Evolutionary conservation across 768 basidiomycete species (phyloP).

Genomic region (Tylopilus balloui): DNA sequence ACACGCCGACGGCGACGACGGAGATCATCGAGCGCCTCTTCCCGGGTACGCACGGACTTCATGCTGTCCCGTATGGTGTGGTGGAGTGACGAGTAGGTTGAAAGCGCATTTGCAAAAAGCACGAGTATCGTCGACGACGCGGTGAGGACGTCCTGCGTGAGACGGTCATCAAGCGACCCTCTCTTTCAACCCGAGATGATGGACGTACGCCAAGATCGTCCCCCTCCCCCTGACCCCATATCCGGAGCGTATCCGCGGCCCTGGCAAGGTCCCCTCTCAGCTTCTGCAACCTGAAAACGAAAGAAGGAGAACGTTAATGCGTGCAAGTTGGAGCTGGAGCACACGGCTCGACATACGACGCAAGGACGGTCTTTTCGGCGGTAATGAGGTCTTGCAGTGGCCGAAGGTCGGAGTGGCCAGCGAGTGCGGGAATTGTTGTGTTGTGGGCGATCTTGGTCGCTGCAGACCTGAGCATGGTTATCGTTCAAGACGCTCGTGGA

Average conservation of each 20-base stretch:
- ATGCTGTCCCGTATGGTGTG: conserved; percentile 58
- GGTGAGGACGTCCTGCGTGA: conserved; percentile 62
- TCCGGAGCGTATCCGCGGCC: conserved; percentile 65
- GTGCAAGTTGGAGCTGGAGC: not conserved
- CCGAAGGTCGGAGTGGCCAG: conserved; percentile 71
- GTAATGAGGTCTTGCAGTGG: conserved; percentile 86
- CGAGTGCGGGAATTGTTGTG: conserved; percentile 68
- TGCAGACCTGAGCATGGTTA: conserved; percentile 68
- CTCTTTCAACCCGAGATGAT: not conserved
- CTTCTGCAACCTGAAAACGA: conserved; percentile 49
- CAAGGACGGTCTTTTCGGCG: conserved; percentile 78
- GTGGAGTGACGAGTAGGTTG: conserved; percentile 67
- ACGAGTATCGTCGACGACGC: conserved; percentile 64
- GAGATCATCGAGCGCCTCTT: conserved; percentile 78
- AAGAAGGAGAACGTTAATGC: not conserved
- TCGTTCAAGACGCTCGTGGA: not conserved
- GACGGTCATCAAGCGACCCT: not conserved
- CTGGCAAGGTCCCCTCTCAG: conserved; percentile 62
- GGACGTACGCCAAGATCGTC: conserved; percentile 71
- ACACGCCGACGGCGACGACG: conserved; percentile 65
- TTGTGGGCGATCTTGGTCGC: conserved; percentile 88
- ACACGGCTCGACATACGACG: conserved; percentile 48
- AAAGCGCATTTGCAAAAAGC: conserved; percentile 63
- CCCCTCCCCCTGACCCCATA: conserved; percentile 77
- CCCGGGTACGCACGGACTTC: conserved; percentile 78